Evolutionary conservation across 1,284 basidiomycete species (phyloP).

Genomic region (Leccinum pseudoinsigne): DNA sequence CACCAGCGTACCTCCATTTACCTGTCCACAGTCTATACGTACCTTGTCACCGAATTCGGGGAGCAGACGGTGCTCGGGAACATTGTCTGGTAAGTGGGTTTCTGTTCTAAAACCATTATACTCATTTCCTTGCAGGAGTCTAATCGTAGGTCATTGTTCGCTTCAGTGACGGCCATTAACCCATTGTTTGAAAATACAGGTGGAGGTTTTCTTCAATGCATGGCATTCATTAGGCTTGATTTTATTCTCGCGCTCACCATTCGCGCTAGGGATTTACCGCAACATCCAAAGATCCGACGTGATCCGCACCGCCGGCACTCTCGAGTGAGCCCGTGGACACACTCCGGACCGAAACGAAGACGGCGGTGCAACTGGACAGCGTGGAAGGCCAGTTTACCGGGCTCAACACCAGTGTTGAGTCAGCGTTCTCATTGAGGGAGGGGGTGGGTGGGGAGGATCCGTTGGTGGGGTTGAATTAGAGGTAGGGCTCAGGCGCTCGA

Average conservation of each 20-base stretch:
- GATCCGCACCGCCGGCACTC: no score
- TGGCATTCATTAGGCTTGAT: neutral
- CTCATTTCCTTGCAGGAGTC: conserved; percentile 39
- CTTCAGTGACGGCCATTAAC: conserved; percentile 2
- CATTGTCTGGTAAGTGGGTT: conserved; percentile 47
- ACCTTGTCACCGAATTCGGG: conserved; percentile 37
- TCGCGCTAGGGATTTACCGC: conserved; percentile 34
- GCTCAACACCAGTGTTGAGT: no score
- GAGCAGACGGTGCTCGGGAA: conserved; percentile 29
- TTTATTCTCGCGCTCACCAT: conserved; percentile 19
- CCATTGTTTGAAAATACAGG: conserved; percentile 10
- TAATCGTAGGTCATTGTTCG: conserved; percentile 40
- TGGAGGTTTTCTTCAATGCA: conserved; percentile 42
- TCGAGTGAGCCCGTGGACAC: no score
- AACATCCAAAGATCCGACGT: no score
- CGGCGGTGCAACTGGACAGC: no score
- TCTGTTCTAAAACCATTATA: neutral
- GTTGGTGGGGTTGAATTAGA: no score
- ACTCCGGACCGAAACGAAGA: no score
- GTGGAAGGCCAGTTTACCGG: no score
- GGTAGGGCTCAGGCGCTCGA: no score
- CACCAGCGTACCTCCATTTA: neutral
- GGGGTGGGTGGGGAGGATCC: no score
- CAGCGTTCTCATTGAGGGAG: no score
- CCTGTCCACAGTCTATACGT: conserved; percentile 49